Evolutionary conservation across 306 rosid species (phyloP), one percentile per base, ranked within the genome.

Genomic region (Sindora glabra): DNA sequence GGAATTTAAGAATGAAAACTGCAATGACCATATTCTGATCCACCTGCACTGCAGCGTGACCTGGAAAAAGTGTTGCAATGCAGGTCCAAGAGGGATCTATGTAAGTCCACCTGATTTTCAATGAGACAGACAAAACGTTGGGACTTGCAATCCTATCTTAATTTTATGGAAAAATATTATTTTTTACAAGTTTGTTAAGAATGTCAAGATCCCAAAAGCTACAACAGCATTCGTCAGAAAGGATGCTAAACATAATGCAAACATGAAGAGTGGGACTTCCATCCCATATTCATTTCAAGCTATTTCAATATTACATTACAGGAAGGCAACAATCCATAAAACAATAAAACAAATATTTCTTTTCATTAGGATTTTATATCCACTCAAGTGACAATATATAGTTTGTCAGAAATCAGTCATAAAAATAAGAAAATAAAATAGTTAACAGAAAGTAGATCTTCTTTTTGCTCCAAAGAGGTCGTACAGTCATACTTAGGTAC

Each of bases 81-180:
- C 96, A 96, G 8, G 96, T 91, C 96, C 97, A 90, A 32, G 97
- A 83, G 62, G 91, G 89, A 62, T 90, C 96, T 44, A 87, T 95
- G 52, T 90, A 90, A 15, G 97, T 90, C 97, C 96, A 90, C 85
- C 97, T 90, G 81, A 39, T 69, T 36, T 76, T 26, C 74, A 66
- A 77, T 62, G 58, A 68, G 56, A 48, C n/a, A n/a, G 68, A 53
- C 25, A 64, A 32, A 27, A 6, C 12, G 48, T 16, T 33, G 72
- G n/a, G n/a, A n/a, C n/a, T n/a, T n/a, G n/a, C 54, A 57, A 73
- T 23, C 40, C 40, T 6, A 44, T 68, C n/a, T n/a, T n/a, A n/a
- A 59, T 36, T 42, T 59, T 19, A 53, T 63, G 24, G 44, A 70
- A 45, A 26, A 18, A 48, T 13, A 26, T 51, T 37, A 22, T 6